Conservation (phyloP, 2,329 filamentous ascomycete genomes). For the Pestalotiopsis sp. region DNA sequence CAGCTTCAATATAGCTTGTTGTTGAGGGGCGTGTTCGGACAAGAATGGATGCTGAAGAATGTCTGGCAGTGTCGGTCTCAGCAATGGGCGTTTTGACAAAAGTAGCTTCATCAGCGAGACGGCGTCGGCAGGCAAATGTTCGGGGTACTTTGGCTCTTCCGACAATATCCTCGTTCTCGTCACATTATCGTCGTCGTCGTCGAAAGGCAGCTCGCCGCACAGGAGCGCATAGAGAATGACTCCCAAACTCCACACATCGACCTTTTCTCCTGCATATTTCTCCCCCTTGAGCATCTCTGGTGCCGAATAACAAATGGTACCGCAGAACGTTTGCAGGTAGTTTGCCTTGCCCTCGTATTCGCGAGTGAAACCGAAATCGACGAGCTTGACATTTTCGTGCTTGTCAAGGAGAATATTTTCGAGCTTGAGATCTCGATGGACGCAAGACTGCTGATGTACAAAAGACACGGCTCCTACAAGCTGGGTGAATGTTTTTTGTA, state of each 20-base stretch:
- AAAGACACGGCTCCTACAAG: slow-evolving; percentile 93
- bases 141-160: slow-evolving; percentile 84
- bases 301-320: slow-evolving; percentile 95
- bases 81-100: slow-evolving; percentile 87
- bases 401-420: slow-evolving; percentile 97
- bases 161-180: slow-evolving; percentile 85
- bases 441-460: slow-evolving; percentile 92
- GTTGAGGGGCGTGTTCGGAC: slow-evolving; percentile 80
- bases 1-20: slow-evolving; percentile 85
- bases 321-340: slow-evolving; percentile 96
- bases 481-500: slow-evolving; percentile 94
- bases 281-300: slow-evolving; percentile 98
- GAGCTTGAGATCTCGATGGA: slow-evolving; percentile 94
- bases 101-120: slow-evolving; percentile 75
- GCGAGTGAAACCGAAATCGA: slow-evolving; percentile 96
- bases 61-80: slow-evolving; percentile 80
- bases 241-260: slow-evolving; percentile 92
- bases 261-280: slow-evolving; percentile 96
- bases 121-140: slow-evolving; percentile 77
- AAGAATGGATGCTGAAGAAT: slow-evolving; percentile 89
- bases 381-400: slow-evolving; percentile 94
- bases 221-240: slow-evolving; percentile 84
- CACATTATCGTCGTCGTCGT: slow-evolving; percentile 89
- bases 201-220: slow-evolving; percentile 87
- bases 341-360: slow-evolving; percentile 96